A percentile compares a stretch with the other conserved stretches of the same genome.
Conservation (phyloP, 2,329 filamentous ascomycete genomes). For the Geoglossum cookeanum region DNA sequence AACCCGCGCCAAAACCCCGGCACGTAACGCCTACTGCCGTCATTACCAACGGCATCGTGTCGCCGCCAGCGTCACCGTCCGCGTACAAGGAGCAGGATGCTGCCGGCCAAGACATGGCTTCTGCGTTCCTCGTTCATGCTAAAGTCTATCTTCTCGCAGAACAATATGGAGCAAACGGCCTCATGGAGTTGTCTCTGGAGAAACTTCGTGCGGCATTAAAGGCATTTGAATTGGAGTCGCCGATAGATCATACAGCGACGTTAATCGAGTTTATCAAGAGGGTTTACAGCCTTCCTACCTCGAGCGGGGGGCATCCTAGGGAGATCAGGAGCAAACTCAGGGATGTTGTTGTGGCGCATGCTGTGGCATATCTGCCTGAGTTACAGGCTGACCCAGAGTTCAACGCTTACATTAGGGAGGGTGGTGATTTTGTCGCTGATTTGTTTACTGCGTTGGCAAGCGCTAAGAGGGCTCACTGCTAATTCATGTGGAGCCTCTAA, state of each 20-base stretch:
- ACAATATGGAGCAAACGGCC: slow-evolving; percentile 1
- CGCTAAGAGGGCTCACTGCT: not conserved
- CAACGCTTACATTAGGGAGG: slow-evolving; percentile 2
- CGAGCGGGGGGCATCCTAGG: not conserved
- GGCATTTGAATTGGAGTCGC: slow-evolving; percentile 2
- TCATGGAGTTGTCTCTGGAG: slow-evolving; percentile 2
- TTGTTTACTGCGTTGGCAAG: not conserved
- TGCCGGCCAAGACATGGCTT: not conserved
- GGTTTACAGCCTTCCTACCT: not conserved
- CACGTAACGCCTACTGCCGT: not conserved
- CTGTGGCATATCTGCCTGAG: slow-evolving; percentile 2
- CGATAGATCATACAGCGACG: not conserved
- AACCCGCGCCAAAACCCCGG: not conserved
- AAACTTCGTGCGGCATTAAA: slow-evolving; percentile 6
- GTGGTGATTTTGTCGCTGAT: slow-evolving; percentile 4
- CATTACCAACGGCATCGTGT: not conserved
- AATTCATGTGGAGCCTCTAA: not conserved
- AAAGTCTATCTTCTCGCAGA: slow-evolving; percentile 5
- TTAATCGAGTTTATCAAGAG: slow-evolving; percentile 2
- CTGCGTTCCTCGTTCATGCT: slow-evolving; percentile 2
- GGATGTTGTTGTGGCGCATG: slow-evolving; percentile 4
- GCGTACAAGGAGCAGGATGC: not conserved
- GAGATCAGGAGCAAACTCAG: slow-evolving; percentile 1
- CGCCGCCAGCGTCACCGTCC: not conserved
- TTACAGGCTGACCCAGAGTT: slow-evolving; percentile 4